Evolutionary conservation across 1,139 yeast genomes (phyloP), one percentile per base, ranked within the genome.

Genomic region (Ogataea hybrid): DNA sequence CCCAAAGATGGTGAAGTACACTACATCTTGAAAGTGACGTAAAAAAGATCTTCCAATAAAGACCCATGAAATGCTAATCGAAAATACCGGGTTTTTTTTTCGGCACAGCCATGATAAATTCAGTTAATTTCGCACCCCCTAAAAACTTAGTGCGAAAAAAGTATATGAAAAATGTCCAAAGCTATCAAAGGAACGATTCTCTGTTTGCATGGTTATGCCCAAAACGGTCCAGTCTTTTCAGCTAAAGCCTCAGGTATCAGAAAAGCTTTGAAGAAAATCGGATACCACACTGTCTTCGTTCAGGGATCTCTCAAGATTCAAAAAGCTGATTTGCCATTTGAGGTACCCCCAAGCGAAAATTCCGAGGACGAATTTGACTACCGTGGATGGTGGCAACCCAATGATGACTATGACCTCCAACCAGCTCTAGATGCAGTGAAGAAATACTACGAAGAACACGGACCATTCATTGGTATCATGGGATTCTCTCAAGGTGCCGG

Each of bases 401-500:
- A 54, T 9, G 68, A 64, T 57, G 65, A 64, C 42, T 67, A 64
- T 43, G 63, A 65, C 27, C 56, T 73, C 11, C 68, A 68, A 25
- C 64, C 67, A 11, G 73, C 85, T 3, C 62, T 81, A 37, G 66
- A 69, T 9, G 70, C 73, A n/a, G 72, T 90, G 18, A 66, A 71
- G 21, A 63, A 69, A 1, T 71, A 81, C 43, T 79, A 87, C 50
- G 68, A 71, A 35, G 66, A 70, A 47, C 71, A 88, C 49, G 97
- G 97, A 0, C 97, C 97, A 0, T 89, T 83, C 57, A 83, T 81
- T 43, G 97, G 97, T 3, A 71, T 90, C 22, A 67, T 92, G 42
- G 97, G 97, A 3, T 92, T 90, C 60, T 83, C 94, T 15, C 97
- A 92, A 62, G 98, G 98, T 49, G 94, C 96, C 1, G 95, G 95